Evolutionary conservation across 2,329 filamentous ascomycete species (phyloP), one percentile per base, ranked within the genome.

Genomic region (Madurella mycetomatis): DNA sequence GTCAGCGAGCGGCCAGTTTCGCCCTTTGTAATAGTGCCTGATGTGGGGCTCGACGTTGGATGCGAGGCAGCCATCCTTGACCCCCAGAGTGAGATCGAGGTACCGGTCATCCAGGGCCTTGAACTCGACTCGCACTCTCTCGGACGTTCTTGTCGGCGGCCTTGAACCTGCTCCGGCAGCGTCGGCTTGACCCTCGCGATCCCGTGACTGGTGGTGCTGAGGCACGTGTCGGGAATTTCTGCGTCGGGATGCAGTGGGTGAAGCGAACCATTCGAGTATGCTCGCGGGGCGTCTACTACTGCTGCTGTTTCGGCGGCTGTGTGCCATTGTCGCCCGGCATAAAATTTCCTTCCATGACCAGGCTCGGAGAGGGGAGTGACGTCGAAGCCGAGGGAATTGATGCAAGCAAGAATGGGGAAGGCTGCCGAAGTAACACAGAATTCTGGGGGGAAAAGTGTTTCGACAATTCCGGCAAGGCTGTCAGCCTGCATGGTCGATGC

Each of bases 71-170:
- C 54, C 57, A 37, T 37, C 4, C 13, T 37, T 37, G 13, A 37
- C 34, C 9, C 2, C 11, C 4, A 37, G 34, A 15, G 34, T 37
- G 16, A 48, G 49, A 45, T 53, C 52, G 30, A 25, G 18, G 41
- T 53, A 49, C 3, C 51, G 46, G 32, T 47, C 40, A 42, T 64
- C 61, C 41, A 62, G 54, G 41, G 54, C 47, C 46, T 44, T 49
- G 16, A 63, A 41, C 31, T 54, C 49, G 32, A 61, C 39, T 34
- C 47, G 44, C 51, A 61, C 41, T 17, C 25, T 18, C n/a, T n/a
- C 9, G 25, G 45, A 17, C 43, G 25, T 3, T 25, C 7, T 25
- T 25, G 25, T 7, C 7, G 25, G 25, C 4, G 25, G 25, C 25
- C 25, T 25, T 25, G 25, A 3, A 25, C 25, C 25, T 7, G 25